Evolutionary conservation across 2,329 filamentous ascomycete species (phyloP).

Genomic region (Colletotrichum zoysiae): DNA sequence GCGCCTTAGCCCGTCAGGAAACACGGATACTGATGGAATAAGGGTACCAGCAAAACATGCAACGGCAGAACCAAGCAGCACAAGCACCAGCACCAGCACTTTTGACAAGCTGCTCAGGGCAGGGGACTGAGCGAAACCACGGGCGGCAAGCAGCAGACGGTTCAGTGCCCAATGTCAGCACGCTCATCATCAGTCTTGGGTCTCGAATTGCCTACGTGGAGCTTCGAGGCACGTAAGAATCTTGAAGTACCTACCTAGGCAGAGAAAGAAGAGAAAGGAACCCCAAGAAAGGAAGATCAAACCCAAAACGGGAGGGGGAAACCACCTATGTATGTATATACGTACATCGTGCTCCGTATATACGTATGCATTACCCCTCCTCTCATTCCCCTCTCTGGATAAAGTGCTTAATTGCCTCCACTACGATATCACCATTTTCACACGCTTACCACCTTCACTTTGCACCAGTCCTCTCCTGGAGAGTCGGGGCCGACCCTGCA

Average conservation of each 20-base stretch:
- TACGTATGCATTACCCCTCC: slow-evolving; percentile 15
- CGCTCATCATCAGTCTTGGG: not conserved
- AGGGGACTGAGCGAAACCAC: not conserved
- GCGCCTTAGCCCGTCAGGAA: slow-evolving; percentile 11
- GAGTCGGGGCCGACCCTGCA: not conserved
- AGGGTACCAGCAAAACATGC: slow-evolving; percentile 5
- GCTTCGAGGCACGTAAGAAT: not conserved
- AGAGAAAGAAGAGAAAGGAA: no score
- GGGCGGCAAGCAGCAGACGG: not conserved
- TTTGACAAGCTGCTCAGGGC: not conserved
- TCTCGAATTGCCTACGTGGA: not conserved
- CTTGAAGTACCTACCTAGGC: no score
- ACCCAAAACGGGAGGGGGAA: not conserved
- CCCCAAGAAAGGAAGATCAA: not conserved
- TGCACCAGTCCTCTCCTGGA: not conserved
- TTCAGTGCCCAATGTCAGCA: not conserved
- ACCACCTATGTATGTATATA: not conserved
- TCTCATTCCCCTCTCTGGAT: slow-evolving; percentile 9
- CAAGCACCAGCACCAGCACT: not conserved
- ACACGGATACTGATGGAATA: slow-evolving; percentile 3
- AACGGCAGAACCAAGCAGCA: not conserved
- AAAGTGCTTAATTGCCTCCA: slow-evolving; percentile 15
- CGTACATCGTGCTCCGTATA: no score
- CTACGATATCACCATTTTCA: not conserved
- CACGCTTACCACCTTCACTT: not conserved